phyloP scores from a whole-genome alignment of 495 filamentous ascomycete species.

The Daldinia caldariorum region DNA sequence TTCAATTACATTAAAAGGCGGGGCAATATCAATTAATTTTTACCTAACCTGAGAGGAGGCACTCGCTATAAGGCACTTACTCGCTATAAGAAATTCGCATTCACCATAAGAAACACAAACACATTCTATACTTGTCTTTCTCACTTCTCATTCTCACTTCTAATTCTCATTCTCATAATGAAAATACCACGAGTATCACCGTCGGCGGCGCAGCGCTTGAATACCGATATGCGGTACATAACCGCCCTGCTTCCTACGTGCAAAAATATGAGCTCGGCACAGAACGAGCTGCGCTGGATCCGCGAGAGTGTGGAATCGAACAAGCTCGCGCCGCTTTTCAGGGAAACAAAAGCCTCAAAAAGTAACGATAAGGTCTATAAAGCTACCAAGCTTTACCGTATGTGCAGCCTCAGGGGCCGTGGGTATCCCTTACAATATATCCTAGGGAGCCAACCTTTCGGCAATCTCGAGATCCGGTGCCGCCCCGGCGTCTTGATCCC shows the following conservation, averaged over 20 bases:
- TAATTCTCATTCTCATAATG: neutral
- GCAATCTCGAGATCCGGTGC: slow-evolving; percentile 81
- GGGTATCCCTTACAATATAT: slow-evolving; percentile 90
- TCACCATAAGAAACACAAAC: too few relatives aligned
- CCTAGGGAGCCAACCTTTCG: slow-evolving; percentile 89
- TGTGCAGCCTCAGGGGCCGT: slow-evolving; percentile 66
- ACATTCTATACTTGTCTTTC: neutral
- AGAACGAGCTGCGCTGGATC: slow-evolving; percentile 89
- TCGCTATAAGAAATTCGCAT: too few relatives aligned
- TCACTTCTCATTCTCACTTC: neutral
- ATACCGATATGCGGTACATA: slow-evolving; percentile 65
- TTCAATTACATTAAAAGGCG: neutral
- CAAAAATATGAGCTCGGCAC: slow-evolving; percentile 71
- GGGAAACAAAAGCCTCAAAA: neutral
- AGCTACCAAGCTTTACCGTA: slow-evolving; percentile 34
- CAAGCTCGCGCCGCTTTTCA: neutral
- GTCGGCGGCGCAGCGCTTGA: slow-evolving; percentile 66
- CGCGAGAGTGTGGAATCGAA: slow-evolving; percentile 62
- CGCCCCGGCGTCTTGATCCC: slow-evolving; percentile 83
- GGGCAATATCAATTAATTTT: slow-evolving; percentile 1
- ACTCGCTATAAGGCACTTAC: too few relatives aligned
- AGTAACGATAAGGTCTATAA: neutral
- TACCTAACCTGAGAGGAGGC: too few relatives aligned
- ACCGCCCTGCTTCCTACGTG: slow-evolving; percentile 74
- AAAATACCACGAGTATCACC: slow-evolving; percentile 81